Percentiles rank a stretch among this genome's conserved stretches.
Evolutionary conservation across 1,284 basidiomycete species (phyloP).

Genomic region (Singerocomus inundabilis): DNA sequence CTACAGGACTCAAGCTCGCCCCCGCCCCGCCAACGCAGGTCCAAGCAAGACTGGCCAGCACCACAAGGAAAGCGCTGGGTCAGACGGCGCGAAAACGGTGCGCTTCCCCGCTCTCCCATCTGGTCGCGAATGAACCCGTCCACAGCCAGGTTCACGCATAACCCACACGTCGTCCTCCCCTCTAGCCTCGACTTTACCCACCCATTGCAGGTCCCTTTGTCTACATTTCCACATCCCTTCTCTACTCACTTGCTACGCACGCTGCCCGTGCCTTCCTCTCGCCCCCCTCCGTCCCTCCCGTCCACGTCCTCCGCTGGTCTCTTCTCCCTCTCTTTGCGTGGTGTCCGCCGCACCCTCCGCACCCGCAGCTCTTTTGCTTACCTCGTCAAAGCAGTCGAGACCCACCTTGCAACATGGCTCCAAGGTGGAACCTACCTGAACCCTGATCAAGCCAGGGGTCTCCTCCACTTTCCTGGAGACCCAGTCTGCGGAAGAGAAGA

Average conservation of each 20-base stretch:
- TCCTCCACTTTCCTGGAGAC: conserved; percentile 38
- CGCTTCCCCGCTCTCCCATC: conserved; percentile 17
- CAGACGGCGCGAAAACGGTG: conserved; percentile 74
- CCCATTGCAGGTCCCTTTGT: conserved; percentile 40
- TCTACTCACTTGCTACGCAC: conserved; percentile 66
- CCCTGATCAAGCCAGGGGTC: conserved; percentile 41
- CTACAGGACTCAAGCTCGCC: conserved; percentile 1
- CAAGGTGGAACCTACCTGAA: conserved; percentile 53
- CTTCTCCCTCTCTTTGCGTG: conserved; percentile 72
- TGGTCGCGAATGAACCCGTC: conserved; percentile 7
- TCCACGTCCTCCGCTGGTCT: conserved; percentile 65
- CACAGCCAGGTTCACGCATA: conserved; percentile 64
- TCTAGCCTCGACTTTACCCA: conserved; percentile 53
- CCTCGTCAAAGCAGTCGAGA: conserved; percentile 65
- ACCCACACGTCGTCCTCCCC: conserved; percentile 65
- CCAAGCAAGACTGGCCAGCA: conserved; percentile 48
- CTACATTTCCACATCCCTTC: conserved; percentile 75
- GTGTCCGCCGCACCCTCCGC: conserved; percentile 66
- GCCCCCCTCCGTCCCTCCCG: conserved; percentile 44
- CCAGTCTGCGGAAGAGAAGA: conserved; percentile 52
- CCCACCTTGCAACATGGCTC: conserved; percentile 64
- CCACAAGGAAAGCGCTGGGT: conserved; percentile 76
- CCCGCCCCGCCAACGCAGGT: conserved; percentile 14
- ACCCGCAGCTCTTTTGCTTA: conserved; percentile 57
- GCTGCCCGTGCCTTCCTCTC: conserved; percentile 46